Evolutionary conservation across 73 alveolate species (phyloP), one percentile per base, ranked within the genome.

Genomic region (Stentor coeruleus): DNA sequence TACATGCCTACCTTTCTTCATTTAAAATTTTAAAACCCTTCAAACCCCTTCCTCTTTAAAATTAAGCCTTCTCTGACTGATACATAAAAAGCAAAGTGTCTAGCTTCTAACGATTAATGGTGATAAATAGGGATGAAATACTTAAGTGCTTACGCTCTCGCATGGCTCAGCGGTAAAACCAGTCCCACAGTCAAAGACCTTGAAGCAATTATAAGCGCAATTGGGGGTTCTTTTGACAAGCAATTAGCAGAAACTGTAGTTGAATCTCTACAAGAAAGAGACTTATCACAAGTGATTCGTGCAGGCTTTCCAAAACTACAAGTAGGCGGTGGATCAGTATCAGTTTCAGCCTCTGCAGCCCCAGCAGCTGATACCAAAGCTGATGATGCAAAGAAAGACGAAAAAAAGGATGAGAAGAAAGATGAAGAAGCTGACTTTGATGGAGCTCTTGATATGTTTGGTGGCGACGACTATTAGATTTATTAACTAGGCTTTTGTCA

Each of bases 161-260:
- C 79, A 28, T 66, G 79, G 79, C 79, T 66, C 37, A 66, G 79
- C 37, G 79, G 79, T 11, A 66, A 66, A 20, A 66, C 42, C n/a
- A 20, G 33, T 11, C 79, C 79, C 20, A 26, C n/a, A 66, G 79
- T 31, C 15, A 20, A 20, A 0, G 79, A 66, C 37, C 33, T 66
- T 14, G 79, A 20, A 66, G 37, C n/a, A 14, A 66, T 66, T 40
- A 66, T 66, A 37, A 66, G 15, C 33, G 36, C 79, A 20, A 33
- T 66, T 66, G 79, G 79, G 14, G 79, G 79, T 20, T 26, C n/a
- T 31, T 66, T 66, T 40, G 79, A 66, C 79, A 66, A 20, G 37
- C 20, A 31, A 20, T 40, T 20, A 33, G 79, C 79, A 11, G 79
- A 66, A 33, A 20, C 39, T 26, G 40, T 66, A 33, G 20, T 20